Evolutionary conservation across 768 basidiomycete species (phyloP), one percentile per base, ranked within the genome.

Genomic region (Trametes cinnabarina): DNA sequence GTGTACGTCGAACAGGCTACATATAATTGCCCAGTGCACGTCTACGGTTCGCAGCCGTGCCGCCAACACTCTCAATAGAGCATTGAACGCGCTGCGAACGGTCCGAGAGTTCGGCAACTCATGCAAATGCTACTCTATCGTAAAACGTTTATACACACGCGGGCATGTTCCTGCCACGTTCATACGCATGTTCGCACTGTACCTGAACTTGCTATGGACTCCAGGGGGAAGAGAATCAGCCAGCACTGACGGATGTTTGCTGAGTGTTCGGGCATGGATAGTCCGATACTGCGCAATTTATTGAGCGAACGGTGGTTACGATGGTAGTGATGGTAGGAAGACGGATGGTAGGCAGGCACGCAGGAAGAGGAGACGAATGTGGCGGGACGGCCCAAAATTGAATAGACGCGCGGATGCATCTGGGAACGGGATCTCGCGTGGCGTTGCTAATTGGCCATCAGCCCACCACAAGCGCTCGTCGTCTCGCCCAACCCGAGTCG

Each of bases 361-460:
- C n/a, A 39, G 40, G 32, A 35, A 42, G 10, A 19, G 47, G 19
- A 12, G 32, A 53, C 32, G 52, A 51, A 15, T 51, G 48, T 46
- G 46, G 53, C 55, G 60, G 55, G 39, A 22, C 26, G 51, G 32
- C 60, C 44, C 60, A 61, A 57, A 56, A 61, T 61, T 61, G 60
- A 61, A 61, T 61, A 61, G 55, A 57, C 60, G 60, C 59, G 32
- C 59, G 60, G 60, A 52, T 39, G 55, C 28, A 56, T 56, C 55
- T 50, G 47, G 32, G 37, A 19, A 20, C n/a, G 47, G 23, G 50
- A 54, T 54, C 52, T 52, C 37, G 47, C 37, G 50, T 20, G n/a
- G 44, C 17, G 26, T 42, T 32, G 30, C 30, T 32, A 32, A 32
- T 32, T 32, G 30, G 30, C 40, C 15, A 50, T 35, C 48, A 44